Evolutionary conservation across 768 basidiomycete genomes (phyloP).

Genomic region (Kwoniella mangroviensis): DNA sequence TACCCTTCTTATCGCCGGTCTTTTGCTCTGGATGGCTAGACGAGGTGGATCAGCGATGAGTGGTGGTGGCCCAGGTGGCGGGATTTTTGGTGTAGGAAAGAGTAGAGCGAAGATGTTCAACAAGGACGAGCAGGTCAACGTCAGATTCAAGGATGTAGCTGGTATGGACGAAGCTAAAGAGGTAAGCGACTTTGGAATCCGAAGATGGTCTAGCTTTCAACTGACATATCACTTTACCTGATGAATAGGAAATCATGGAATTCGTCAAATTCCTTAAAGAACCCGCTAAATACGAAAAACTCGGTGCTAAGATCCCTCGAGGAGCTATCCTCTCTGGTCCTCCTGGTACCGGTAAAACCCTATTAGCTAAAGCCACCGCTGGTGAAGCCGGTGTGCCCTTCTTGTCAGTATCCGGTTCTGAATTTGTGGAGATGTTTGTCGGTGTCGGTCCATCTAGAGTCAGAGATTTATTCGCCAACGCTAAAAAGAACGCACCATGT

Average conservation of each 20-base stretch:
- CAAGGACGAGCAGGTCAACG: conserved; percentile 90
- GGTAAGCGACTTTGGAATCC: conserved; percentile 25
- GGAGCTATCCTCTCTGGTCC: conserved; percentile 59
- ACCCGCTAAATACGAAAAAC: conserved; percentile 87
- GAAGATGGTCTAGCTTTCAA: background rate
- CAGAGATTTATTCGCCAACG: conserved; percentile 94
- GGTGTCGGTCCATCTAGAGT: conserved; percentile 98
- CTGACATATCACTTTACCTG: background rate
- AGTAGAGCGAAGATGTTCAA: conserved; percentile 93
- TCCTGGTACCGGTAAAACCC: conserved; percentile 97
- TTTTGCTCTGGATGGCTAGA: conserved; percentile 83
- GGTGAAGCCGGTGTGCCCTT: conserved; percentile 98
- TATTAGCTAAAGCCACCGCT: conserved; percentile 96
- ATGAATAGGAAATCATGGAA: conserved; percentile 85
- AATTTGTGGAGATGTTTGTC: conserved; percentile 99
- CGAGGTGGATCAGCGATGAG: conserved; percentile 66
- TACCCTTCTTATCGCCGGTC: conserved; percentile 87
- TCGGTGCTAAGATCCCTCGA: conserved; percentile 87
- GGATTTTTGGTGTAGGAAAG: conserved; percentile 97
- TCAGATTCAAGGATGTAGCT: conserved; percentile 94
- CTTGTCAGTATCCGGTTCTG: conserved; percentile 96
- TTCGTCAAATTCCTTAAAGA: conserved; percentile 99
- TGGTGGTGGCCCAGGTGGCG: conserved; percentile 69
- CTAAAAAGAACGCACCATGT: conserved; percentile 95
- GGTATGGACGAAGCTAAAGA: conserved; percentile 99